These are phyloP conservation scores for Zizania latifolia DNA, from an alignment of 176 grass and related monocot genomes.

Conservation along the genomic window DNA sequence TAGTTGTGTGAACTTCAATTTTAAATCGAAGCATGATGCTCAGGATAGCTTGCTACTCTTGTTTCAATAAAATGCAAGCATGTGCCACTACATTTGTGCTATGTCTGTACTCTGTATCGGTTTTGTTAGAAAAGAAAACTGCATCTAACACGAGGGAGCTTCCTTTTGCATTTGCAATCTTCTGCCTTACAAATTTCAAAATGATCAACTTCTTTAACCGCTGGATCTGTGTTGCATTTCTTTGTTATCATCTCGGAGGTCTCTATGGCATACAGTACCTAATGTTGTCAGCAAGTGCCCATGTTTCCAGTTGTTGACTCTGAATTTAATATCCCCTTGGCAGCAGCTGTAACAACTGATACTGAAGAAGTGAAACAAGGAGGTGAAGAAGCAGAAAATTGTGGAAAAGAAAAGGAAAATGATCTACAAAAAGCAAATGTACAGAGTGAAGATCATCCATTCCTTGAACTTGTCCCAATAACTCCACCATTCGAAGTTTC, in stretches of 20 bases:
- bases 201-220: not conserved
- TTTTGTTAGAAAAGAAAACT: not conserved
- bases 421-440: conserved; percentile 52
- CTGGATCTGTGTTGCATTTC: not conserved
- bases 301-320: conserved; percentile 4
- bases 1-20: too few species aligned
- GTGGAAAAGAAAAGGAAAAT: conserved; percentile 58
- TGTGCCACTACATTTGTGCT: not conserved
- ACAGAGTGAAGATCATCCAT: conserved; percentile 37
- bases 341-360: conserved; percentile 26
- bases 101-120: not conserved
- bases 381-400: conserved; percentile 41
- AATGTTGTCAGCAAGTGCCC: not conserved
- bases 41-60: not conserved
- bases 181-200: not conserved
- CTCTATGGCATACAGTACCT: not conserved
- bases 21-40: conserved; percentile 8
- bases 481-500: conserved; percentile 61
- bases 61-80: too few species aligned
- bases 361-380: conserved; percentile 57
- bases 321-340: conserved; percentile 26
- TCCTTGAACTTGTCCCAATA: conserved; percentile 53
- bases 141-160: not conserved
- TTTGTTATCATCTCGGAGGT: conserved; percentile 10
- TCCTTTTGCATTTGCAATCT: not conserved